These are phyloP conservation scores for Blepharisma undulans DNA, from an alignment of 169 alveolate genomes.

Conservation along the genomic window DNA sequence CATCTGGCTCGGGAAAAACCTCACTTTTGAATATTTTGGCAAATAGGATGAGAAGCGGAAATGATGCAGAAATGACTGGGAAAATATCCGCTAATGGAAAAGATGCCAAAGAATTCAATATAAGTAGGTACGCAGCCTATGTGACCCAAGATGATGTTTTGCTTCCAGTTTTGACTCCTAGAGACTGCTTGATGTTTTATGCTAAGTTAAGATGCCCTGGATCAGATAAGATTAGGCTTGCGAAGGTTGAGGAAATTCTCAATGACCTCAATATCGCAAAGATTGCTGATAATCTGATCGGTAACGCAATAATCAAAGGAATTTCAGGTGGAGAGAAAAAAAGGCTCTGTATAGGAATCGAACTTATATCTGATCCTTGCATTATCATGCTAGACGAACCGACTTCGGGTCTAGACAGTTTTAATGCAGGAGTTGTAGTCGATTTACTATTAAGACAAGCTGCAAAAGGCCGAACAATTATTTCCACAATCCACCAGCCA, in stretches of 20 bases:
- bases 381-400: conserved; percentile 90
- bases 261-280: conserved; percentile 53
- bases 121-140: conserved; percentile 60
- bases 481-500: conserved; percentile 84
- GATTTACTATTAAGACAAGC: conserved; percentile 73
- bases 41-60: conserved; percentile 48
- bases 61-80: conserved; percentile 60
- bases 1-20: conserved; percentile 82
- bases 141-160: conserved; percentile 78
- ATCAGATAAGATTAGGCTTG: conserved; percentile 32
- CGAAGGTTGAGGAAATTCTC: conserved; percentile 46
- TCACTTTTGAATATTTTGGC: conserved; percentile 70
- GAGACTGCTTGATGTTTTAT: conserved; percentile 74
- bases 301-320: conserved; percentile 78
- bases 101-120: conserved; percentile 26
- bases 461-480: conserved; percentile 74
- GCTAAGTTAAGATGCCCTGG: conserved; percentile 57
- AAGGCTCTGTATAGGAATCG: conserved; percentile 91
- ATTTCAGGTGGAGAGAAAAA: conserved; percentile 92
- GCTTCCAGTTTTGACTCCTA: conserved; percentile 64
- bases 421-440: conserved; percentile 77
- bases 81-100: conserved; percentile 57
- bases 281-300: conserved; percentile 74
- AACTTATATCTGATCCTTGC: conserved; percentile 88
- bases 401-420: conserved; percentile 89